phyloP scores from a whole-genome alignment of 441 rosid genomes.

The Erodium trifolium region DNA sequence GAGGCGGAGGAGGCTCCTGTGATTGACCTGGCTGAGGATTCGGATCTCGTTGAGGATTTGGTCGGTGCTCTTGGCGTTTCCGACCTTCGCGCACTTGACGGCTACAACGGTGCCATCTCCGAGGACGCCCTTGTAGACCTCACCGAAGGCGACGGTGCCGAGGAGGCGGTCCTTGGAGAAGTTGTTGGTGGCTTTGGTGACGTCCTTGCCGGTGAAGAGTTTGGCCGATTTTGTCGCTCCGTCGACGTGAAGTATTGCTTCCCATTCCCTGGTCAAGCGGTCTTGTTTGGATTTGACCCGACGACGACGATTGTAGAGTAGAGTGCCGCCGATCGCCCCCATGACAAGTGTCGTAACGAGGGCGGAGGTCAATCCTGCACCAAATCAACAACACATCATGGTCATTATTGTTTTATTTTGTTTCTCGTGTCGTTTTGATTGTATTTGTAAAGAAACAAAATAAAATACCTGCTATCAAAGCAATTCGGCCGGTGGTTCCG shows the following conservation, averaged over 20 bases:
- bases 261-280: constrained; percentile 23
- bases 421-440: too few relatives aligned
- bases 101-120: constrained; percentile 44
- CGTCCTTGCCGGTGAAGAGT: constrained; percentile 37
- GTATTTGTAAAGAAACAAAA: too few relatives aligned
- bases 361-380: too few relatives aligned
- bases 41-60: constrained; percentile 56
- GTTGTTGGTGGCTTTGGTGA: constrained; percentile 40
- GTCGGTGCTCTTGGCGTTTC: constrained; percentile 43
- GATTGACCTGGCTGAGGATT: constrained; percentile 55
- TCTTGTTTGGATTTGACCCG: too few relatives aligned
- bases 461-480: too few relatives aligned
- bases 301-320: too few relatives aligned
- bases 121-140: constrained; percentile 43
- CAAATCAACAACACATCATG: too few relatives aligned
- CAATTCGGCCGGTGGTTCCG: too few relatives aligned
- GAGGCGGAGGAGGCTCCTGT: constrained; percentile 37
- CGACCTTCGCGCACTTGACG: constrained; percentile 51
- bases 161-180: constrained; percentile 41
- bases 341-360: too few relatives aligned
- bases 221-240: constrained; percentile 35
- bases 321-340: too few relatives aligned
- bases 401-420: too few relatives aligned
- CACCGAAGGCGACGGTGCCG: constrained; percentile 54
- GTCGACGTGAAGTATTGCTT: constrained; percentile 34